Base-by-base conservation (phyloP, 2,329 filamentous ascomycete species). In the Aspergillus piperis region DNA sequence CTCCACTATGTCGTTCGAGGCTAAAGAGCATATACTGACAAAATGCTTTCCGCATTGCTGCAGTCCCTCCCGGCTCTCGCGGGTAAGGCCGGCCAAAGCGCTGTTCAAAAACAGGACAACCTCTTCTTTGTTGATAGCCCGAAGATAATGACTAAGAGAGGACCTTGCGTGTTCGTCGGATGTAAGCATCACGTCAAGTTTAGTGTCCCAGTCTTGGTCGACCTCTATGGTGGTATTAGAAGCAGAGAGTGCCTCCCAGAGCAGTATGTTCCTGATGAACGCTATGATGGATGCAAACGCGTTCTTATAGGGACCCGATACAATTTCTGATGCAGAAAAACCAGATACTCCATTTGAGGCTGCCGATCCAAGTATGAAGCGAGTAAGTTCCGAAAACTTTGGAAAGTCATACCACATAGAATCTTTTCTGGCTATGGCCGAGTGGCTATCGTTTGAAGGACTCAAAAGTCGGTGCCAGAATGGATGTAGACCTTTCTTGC, bases 131-230 rank as follows among this genome's bases (percentile, higher is more conserved):
- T 72, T 62, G 36, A 73, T 68, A 19, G 69, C 62, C 19, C 70
- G 58, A 41, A 77, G 72, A 60, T 75, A 73, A 25, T 44, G 68
- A 73, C 57, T 76, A 68, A 60, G 90, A 70, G 82, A 82, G 25
- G 82, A 75, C 42, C 91, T 84, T 10, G 86, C 86, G 49, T 82
- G 78, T 60, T 89, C 82, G 69, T 94, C 90, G 5, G 88, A 90
- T 42, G 87, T 84, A 30, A 95, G 81, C 6, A 89, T 82, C 1
- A 87, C 85, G 66, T 93, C 90, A 2, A 98, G 81, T 66, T 90
- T 89, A 49, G 88, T 83, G 71, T 92, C 90, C 95, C 95, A 98
- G 63, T 94, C 90, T 49, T 89, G 87, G 66, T 94, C 89, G 23
- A 92, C 74, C 8, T 84, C 82, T 23, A 83, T 73, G 3, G 74